These are phyloP conservation scores for Paraconiothyrium sp. DNA, from an alignment of 2,329 filamentous ascomycete genomes.

Conservation along the genomic window DNA sequence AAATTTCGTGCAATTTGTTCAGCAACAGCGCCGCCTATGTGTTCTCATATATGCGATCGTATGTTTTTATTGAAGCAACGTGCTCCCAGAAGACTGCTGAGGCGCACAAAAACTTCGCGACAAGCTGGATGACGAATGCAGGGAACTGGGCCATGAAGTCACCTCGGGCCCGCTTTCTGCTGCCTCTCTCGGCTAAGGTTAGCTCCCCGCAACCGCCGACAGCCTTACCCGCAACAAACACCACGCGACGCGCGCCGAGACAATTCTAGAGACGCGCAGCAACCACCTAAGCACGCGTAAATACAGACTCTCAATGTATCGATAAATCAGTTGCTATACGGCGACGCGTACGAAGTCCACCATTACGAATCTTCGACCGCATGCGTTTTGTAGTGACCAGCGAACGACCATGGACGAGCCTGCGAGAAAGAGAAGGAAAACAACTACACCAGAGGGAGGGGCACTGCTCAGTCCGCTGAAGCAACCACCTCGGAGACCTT, in stretches of 20 bases:
- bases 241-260: slow-evolving; percentile 37
- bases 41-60: slow-evolving; percentile 1
- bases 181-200: slow-evolving; percentile 34
- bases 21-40: neutral
- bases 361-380: neutral
- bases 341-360: slow-evolving; percentile 12
- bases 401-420: slow-evolving; percentile 41
- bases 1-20: slow-evolving; percentile 4
- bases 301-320: slow-evolving; percentile 13
- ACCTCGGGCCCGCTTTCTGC: slow-evolving; percentile 38
- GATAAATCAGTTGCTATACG: slow-evolving; percentile 14
- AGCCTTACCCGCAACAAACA: slow-evolving; percentile 27
- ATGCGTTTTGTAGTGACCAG: neutral
- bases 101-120: slow-evolving; percentile 11
- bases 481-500: slow-evolving; percentile 46
- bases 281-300: slow-evolving; percentile 1
- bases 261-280: slow-evolving; percentile 9
- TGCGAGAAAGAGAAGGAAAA: slow-evolving; percentile 47
- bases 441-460: slow-evolving; percentile 38
- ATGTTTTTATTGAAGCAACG: neutral
- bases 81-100: neutral
- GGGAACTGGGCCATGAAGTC: slow-evolving; percentile 38
- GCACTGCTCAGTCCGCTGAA: slow-evolving; percentile 35
- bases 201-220: slow-evolving; percentile 29
- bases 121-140: slow-evolving; percentile 26